These are phyloP conservation scores for Tilletia setariae DNA, from an alignment of 1,284 basidiomycete species.

Conservation along the genomic window DNA sequence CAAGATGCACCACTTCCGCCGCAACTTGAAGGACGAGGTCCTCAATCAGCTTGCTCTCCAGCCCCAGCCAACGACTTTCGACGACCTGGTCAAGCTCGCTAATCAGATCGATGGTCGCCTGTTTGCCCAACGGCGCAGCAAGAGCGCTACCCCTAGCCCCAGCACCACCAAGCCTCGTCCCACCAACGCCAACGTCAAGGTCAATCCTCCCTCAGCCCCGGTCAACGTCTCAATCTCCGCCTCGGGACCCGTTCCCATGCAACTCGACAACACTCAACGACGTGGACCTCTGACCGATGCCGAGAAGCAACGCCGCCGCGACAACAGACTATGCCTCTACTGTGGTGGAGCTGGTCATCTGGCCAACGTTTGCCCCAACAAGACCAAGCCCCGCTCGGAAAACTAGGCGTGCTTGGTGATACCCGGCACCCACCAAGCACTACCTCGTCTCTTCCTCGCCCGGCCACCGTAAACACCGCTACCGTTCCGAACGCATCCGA, in stretches of 20 bases:
- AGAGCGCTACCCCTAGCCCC: not conserved
- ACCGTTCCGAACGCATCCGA: not conserved
- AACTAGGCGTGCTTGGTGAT: conserved; percentile 8
- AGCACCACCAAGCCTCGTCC: conserved; percentile 3
- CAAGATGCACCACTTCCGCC: conserved; percentile 9
- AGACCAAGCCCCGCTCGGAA: not conserved
- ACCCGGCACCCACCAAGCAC: conserved; percentile 12
- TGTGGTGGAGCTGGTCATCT: conserved; percentile 4
- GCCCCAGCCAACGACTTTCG: not conserved
- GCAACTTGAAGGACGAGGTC: conserved; percentile 11
- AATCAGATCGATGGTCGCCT: conserved; percentile 13
- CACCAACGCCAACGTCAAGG: not conserved
- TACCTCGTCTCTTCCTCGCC: not conserved
- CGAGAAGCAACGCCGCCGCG: too few relatives aligned
- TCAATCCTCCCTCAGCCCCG: not conserved
- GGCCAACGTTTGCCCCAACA: conserved; percentile 8
- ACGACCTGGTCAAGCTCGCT: conserved; percentile 8
- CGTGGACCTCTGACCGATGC: conserved; percentile 17
- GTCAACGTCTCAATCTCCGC: not conserved
- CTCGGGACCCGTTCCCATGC: not conserved
- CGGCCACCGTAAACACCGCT: not conserved
- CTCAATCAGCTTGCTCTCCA: too few relatives aligned
- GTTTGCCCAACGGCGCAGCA: not conserved
- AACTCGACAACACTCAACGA: conserved; percentile 3
- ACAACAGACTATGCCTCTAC: conserved; percentile 16